phyloP scores from a whole-genome alignment of 768 basidiomycete genomes.

The Strobilomyces dryophilus region DNA sequence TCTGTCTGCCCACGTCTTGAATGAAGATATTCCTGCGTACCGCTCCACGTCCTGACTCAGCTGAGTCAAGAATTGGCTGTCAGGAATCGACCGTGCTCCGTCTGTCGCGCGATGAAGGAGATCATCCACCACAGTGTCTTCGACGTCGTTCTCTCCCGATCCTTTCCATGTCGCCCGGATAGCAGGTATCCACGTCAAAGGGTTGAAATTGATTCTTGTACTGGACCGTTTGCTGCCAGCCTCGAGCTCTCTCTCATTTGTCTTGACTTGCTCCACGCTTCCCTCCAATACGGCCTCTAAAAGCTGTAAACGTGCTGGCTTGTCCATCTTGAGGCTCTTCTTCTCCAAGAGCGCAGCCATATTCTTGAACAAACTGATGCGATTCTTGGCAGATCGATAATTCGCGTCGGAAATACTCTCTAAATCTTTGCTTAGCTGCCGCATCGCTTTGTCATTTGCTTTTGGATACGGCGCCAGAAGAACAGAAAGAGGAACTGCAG shows the following conservation, averaged over 20 bases:
- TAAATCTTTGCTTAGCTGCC: not conserved
- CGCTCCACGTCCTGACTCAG: slow-evolving; percentile 3
- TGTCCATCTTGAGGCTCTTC: not conserved
- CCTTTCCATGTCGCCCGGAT: not conserved
- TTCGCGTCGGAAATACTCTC: slow-evolving; percentile 7
- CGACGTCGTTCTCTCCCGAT: not conserved
- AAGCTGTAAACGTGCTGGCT: not conserved
- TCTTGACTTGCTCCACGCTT: slow-evolving; percentile 2
- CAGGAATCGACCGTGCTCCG: not conserved
- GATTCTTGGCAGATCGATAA: slow-evolving; percentile 13
- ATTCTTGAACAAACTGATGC: slow-evolving; percentile 9
- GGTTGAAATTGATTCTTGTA: too few relatives aligned
- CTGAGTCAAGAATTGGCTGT: slow-evolving; percentile 13
- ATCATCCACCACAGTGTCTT: not conserved
- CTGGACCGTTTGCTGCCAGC: not conserved
- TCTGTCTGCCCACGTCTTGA: not conserved
- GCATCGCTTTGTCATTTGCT: not conserved
- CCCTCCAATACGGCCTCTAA: slow-evolving; percentile 5
- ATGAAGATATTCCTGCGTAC: not conserved
- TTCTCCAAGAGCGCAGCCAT: not conserved
- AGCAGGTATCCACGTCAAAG: not conserved
- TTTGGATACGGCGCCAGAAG: slow-evolving; percentile 10
- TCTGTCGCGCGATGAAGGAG: slow-evolving; percentile 2
- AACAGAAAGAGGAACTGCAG: slow-evolving; percentile 10
- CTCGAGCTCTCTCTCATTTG: not conserved